Evolutionary conservation across 2,329 filamentous ascomycete genomes (phyloP).

Genomic region (Furcasterigmium furcatum): DNA sequence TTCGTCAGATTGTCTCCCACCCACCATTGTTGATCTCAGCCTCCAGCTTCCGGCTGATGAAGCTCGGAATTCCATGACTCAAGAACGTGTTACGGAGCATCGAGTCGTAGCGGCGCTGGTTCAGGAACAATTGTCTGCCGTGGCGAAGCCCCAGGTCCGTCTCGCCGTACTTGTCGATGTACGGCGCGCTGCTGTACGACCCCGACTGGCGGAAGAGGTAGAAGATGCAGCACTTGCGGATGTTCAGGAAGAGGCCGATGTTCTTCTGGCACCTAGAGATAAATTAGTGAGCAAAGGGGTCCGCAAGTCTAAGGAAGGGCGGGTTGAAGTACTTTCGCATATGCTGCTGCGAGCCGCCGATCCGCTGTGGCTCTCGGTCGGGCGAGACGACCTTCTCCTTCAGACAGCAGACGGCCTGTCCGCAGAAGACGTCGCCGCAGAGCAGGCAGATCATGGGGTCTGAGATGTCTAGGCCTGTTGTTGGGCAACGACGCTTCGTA

Average conservation of each 20-base stretch:
- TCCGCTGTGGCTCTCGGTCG: slow-evolving; percentile 39
- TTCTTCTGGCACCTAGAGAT: slow-evolving; percentile 73
- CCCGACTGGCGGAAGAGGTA: slow-evolving; percentile 82
- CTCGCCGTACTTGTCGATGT: slow-evolving; percentile 94
- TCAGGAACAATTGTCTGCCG: slow-evolving; percentile 85
- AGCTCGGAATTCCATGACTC: slow-evolving; percentile 79
- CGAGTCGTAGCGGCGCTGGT: slow-evolving; percentile 90
- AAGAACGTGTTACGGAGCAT: slow-evolving; percentile 85
- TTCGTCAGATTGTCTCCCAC: slow-evolving; percentile 85
- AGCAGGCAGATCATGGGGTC: slow-evolving; percentile 92
- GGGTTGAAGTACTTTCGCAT: slow-evolving; percentile 64
- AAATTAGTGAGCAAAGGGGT: slow-evolving; percentile 15
- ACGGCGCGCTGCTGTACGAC: slow-evolving; percentile 83
- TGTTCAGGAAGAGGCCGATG: slow-evolving; percentile 92
- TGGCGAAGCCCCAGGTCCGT: slow-evolving; percentile 87
- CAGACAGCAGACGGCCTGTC: slow-evolving; percentile 88
- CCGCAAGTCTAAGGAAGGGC: background rate
- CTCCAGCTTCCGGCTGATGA: slow-evolving; percentile 87
- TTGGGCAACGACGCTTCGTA: slow-evolving; percentile 78
- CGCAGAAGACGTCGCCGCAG: slow-evolving; percentile 96
- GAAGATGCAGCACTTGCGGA: slow-evolving; percentile 90
- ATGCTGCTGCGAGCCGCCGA: slow-evolving; percentile 89
- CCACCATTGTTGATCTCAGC: slow-evolving; percentile 96
- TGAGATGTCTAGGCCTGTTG: slow-evolving; percentile 83
- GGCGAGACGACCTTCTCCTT: slow-evolving; percentile 50